Percentiles rank a stretch among this genome's conserved stretches.
These are phyloP conservation scores for Diaporthe sp. DNA, from an alignment of 2,329 filamentous ascomycete species.

Conservation along the genomic window DNA sequence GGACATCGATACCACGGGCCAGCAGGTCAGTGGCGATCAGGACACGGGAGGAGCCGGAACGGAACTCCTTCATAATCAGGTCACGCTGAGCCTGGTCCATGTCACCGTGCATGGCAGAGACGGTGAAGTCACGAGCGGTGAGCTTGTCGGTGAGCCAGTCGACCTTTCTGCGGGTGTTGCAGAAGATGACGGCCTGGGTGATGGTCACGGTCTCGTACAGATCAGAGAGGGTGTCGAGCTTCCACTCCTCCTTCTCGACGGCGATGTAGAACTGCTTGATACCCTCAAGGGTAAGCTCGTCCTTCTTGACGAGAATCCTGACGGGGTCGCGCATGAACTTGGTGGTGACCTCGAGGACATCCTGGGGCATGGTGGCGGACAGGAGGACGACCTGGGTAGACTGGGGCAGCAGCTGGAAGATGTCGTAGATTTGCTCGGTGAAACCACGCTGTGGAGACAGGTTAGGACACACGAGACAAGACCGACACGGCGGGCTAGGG, in stretches of 20 bases:
- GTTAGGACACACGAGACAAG: slow-evolving; percentile 51
- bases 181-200: slow-evolving; percentile 99
- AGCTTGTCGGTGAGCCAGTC: slow-evolving; percentile 99
- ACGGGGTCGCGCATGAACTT: slow-evolving; percentile 99
- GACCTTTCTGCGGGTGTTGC: slow-evolving; percentile 98
- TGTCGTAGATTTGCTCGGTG: slow-evolving; percentile 98
- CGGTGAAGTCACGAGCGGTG: slow-evolving; percentile 98
- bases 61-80: slow-evolving; percentile 99
- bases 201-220: slow-evolving; percentile 99
- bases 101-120: slow-evolving; percentile 98
- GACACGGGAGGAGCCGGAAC: slow-evolving; percentile 95
- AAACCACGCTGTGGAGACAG: slow-evolving; percentile 84
- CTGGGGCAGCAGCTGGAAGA: slow-evolving; percentile 95
- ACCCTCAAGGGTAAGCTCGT: slow-evolving; percentile 96
- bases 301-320: slow-evolving; percentile 96
- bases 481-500: neutral
- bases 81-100: slow-evolving; percentile 99
- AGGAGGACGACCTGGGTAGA: slow-evolving; percentile 99
- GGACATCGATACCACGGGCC: slow-evolving; percentile 98
- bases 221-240: slow-evolving; percentile 98
- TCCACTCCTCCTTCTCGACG: slow-evolving; percentile 99
- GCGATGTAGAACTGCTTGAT: slow-evolving; percentile 99
- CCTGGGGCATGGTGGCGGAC: slow-evolving; percentile 95
- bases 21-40: slow-evolving; percentile 98
- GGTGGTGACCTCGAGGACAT: slow-evolving; percentile 98